Base-by-base conservation (phyloP, 2,329 filamentous ascomycete species). In the Gliomastix tumulicola region DNA sequence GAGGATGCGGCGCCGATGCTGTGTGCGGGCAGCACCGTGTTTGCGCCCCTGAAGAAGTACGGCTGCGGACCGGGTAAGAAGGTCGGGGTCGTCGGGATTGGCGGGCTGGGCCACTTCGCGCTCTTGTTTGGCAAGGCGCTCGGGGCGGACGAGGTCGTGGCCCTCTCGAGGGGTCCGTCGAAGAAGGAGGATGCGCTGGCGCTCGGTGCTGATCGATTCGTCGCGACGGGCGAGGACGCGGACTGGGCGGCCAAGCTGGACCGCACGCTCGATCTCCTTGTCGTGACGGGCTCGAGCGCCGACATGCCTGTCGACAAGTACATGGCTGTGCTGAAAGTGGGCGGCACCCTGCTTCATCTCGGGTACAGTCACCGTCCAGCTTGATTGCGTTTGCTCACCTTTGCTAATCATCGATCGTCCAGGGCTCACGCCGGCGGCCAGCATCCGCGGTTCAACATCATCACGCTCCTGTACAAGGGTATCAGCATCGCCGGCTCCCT, bases 11-110 rank as follows among this genome's bases (percentile, higher is more conserved):
- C 82, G 16, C 81, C 82, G 4, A 77, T 87, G 72, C 65, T 87
- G 30, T 87, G 83, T 49, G 83, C 71, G 16, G 82, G 83, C 13
- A 69, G 86, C 20, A 87, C 83, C 0, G 65, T 81, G 6, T 88
- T 69, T 52, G 66, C 69, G 10, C 82, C 83, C 2, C 56, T 88
- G 34, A 66, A 65, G 47, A 68, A 76, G 35, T 74, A 82, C 43
- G 75, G 75, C 3, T 75, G 70, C 34, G 83, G 82, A 0, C 79
- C 79, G 0, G 81, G 80, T 12, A 85, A 82, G 58, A 68, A 56
- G 16, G 76, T 87, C 4, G 82, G 74, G 1, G 72, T 86, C 41
- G 63, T 84, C 16, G 81, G 82, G 3, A 63, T 86, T 12, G 82
- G 82, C 7, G 81, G 82, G 3, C 56, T 85, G 2, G 81, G 82